Base-by-base conservation (phyloP, 805 yeast genomes). In the Saccharomycopsis sp. region DNA sequence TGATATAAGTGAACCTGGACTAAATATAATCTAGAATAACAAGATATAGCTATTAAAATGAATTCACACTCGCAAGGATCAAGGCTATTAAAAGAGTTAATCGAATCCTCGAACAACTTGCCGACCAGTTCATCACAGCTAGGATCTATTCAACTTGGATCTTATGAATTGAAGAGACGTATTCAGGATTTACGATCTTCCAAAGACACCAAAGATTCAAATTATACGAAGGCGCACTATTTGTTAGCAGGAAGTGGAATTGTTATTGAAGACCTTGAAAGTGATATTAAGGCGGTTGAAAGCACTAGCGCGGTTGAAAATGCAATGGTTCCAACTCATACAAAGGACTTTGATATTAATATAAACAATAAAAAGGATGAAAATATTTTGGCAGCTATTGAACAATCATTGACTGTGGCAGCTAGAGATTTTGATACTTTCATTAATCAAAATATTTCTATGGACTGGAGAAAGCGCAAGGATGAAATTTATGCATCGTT, bases 221-320 rank as follows among this genome's bases (percentile, higher is more conserved):
- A 68, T 3, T 72, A 65, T 56, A 81, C 87, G 2, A 81, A 79
- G 55, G 93, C 85, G 1, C 97, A 93, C 58, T 93, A 93, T 60
- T 66, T 93, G 32, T 67, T 90, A 36, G 96, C 96, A 4, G 85
- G 89, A 1, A 82, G 90, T 56, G 97, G 97, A 1, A 74, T 88
- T 42, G 79, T 85, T 34, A 81, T 90, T 41, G 95, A 86, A 54
- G 93, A 86, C 46, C 78, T 89, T 32, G 88, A 85, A 52, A 64
- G 63, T 61, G 60, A 73, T 53, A 58, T 71, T 49, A 68, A 71
- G 40, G 53, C 72, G 31, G 59, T 72, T 47, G 28, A 7, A 32
- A 39, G 6, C 28, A 41, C n/a, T 24, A 27, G 17, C 41, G 47
- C 23, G 16, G 21, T 43, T 2, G 46, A 35, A n/a, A 37, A 19